Conservation (phyloP, 441 rosid genomes). For the Pelargonium citronellum region DNA sequence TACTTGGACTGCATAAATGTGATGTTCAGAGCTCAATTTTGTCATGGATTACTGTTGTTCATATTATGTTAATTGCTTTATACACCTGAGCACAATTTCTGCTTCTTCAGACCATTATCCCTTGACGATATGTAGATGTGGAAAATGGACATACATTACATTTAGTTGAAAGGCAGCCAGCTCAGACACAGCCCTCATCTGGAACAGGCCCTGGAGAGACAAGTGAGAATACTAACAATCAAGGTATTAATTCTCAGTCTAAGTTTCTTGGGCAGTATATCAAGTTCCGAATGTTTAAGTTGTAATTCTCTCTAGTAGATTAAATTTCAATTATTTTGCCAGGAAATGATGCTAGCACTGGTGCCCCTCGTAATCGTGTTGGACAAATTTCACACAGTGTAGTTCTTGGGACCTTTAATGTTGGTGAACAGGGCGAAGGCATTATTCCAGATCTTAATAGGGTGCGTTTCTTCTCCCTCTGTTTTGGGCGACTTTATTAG, state of each 20-base stretch:
- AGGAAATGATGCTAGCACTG: constrained; percentile 54
- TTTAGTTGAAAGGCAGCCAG: constrained; percentile 75
- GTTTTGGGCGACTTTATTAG: constrained; percentile 8
- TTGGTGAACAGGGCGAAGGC: constrained; percentile 79
- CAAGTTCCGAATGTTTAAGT: constrained; percentile 3
- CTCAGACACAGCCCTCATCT: constrained; percentile 49
- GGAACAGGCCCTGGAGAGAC: constrained; percentile 49
- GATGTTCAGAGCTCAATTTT: neutral
- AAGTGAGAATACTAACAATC: constrained; percentile 40
- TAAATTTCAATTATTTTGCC: constrained; percentile 8
- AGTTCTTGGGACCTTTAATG: constrained; percentile 77
- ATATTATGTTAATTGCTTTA: neutral
- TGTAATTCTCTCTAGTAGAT: neutral
- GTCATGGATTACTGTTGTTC: neutral
- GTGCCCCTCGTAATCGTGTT: constrained; percentile 47
- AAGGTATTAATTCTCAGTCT: constrained; percentile 33
- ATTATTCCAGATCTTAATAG: constrained; percentile 52
- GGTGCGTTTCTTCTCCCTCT: constrained; percentile 36
- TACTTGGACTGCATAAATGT: neutral
- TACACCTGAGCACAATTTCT: neutral
- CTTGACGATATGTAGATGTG: constrained; percentile 67
- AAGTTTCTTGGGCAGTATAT: constrained; percentile 17
- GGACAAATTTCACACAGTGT: constrained; percentile 80
- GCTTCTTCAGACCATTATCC: constrained; percentile 11
- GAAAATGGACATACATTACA: constrained; percentile 93